Conservation (phyloP, 2,329 filamentous ascomycete species). For the Microdochium trichocladiopsis region DNA sequence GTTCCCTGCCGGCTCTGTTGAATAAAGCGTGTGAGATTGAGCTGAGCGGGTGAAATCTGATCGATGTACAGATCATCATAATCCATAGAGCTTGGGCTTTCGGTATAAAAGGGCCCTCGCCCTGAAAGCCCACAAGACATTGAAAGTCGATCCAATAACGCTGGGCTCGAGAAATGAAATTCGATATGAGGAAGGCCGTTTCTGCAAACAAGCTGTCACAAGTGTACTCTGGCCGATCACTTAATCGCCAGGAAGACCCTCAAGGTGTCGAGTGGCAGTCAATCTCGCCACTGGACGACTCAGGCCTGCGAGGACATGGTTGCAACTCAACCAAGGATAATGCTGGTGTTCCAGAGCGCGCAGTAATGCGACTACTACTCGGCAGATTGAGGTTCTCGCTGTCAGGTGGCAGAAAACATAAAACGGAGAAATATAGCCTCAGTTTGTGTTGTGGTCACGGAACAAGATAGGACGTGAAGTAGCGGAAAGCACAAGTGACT, state of each 20-base stretch:
- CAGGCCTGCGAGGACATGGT: not conserved
- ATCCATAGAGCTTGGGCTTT: not conserved
- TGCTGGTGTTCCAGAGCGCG: not conserved
- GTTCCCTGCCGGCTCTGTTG: constrained; percentile 51
- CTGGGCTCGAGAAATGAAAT: too few species aligned
- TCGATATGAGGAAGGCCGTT: too few species aligned
- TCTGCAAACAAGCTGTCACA: too few species aligned
- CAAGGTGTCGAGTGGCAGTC: not conserved
- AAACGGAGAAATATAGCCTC: too few species aligned
- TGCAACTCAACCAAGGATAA: not conserved
- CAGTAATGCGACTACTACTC: not conserved
- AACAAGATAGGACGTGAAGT: too few species aligned
- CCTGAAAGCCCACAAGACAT: constrained; percentile 22
- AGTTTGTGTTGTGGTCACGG: too few species aligned
- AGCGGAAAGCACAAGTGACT: too few species aligned
- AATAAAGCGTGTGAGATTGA: constrained; percentile 56
- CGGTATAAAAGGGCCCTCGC: constrained; percentile 9
- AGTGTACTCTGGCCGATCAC: not conserved
- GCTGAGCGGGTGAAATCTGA: constrained; percentile 22
- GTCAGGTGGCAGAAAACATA: too few species aligned
- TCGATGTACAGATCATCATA: not conserved
- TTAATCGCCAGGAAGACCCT: not conserved
- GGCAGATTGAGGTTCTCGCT: too few species aligned
- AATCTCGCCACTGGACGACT: not conserved
- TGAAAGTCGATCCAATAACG: too few species aligned